Conservation (phyloP, 1,284 basidiomycete species). For the Ceratorhiza oryzae-sativae region DNA sequence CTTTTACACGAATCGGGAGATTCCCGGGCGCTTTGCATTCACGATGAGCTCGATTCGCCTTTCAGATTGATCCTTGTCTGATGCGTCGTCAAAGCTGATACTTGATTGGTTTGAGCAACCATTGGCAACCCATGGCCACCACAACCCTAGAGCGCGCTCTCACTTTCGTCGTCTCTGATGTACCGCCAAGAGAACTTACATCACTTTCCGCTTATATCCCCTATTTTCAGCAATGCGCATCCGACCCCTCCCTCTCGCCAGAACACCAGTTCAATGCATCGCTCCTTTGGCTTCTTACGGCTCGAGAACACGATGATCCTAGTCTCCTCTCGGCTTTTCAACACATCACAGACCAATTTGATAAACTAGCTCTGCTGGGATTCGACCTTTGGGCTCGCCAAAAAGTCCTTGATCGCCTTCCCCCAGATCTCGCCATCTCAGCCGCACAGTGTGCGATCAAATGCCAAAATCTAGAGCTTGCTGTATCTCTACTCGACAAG, state of each 20-base stretch:
- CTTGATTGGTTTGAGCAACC: too few species aligned
- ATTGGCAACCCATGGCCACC: too few species aligned
- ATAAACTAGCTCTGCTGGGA: neutral
- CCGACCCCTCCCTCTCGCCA: neutral
- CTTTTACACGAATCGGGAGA: too few species aligned
- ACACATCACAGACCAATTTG: neutral
- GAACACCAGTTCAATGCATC: constrained; percentile 21
- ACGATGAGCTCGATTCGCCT: too few species aligned
- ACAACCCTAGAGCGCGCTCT: neutral
- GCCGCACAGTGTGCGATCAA: constrained; percentile 6
- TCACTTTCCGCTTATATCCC: neutral
- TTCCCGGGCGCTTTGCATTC: too few species aligned
- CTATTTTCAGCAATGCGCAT: constrained; percentile 11
- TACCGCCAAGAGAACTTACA: neutral
- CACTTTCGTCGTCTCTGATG: neutral
- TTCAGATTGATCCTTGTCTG: neutral
- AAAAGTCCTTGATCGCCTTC: neutral
- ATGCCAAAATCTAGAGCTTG: neutral
- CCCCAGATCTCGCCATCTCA: constrained; percentile 2
- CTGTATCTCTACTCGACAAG: constrained; percentile 11
- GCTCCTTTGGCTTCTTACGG: constrained; percentile 13
- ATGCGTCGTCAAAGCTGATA: neutral
- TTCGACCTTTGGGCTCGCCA: constrained; percentile 22
- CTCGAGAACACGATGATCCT: constrained; percentile 8
- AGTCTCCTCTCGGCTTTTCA: neutral